Conservation (phyloP, 306 rosid genomes). For the Casuarina equisetifolia region DNA sequence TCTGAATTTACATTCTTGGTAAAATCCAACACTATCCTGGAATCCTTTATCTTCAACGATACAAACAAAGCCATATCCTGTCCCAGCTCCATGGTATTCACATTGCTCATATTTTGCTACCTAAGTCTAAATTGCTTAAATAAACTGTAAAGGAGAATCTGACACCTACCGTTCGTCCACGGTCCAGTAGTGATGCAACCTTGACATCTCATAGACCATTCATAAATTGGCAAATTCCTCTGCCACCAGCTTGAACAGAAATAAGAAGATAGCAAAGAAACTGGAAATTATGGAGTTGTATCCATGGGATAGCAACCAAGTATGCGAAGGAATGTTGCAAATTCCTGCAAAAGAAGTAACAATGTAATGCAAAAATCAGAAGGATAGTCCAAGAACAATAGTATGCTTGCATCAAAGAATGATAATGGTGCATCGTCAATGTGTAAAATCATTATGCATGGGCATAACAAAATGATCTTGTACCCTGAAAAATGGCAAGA, state of each 20-base stretch:
- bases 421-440: neutral
- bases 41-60: neutral
- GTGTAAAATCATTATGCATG: neutral
- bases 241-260: conserved; percentile 17
- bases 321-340: conserved; percentile 57
- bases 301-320: conserved; percentile 60
- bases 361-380: conserved; percentile 20
- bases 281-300: conserved; percentile 17
- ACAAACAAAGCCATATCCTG: neutral
- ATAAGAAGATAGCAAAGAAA: neutral
- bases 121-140: neutral
- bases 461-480: neutral
- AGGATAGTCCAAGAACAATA: conserved; percentile 10
- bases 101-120: neutral
- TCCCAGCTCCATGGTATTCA: neutral
- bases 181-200: neutral
- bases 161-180: neutral
- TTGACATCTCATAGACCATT: neutral
- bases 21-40: neutral
- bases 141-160: neutral
- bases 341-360: conserved; percentile 41
- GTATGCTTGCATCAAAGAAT: neutral
- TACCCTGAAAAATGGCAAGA: neutral
- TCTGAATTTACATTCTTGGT: neutral
- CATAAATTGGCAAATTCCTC: neutral